phyloP scores from a whole-genome alignment of 805 yeast genomes.

The Candida xiaguanensis region DNA sequence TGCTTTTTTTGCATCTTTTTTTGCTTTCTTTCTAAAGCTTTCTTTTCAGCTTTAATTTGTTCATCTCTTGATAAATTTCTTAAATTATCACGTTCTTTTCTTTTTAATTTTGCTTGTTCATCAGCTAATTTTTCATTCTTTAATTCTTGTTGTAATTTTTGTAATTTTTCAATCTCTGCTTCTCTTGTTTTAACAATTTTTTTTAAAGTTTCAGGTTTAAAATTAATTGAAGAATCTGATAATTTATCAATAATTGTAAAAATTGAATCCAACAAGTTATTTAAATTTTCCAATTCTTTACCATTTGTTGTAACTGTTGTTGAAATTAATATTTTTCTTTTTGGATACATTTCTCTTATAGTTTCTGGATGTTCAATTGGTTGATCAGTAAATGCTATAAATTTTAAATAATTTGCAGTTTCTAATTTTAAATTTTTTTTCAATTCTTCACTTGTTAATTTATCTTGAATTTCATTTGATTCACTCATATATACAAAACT shows the following conservation, averaged over 20 bases:
- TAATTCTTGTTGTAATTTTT: constrained; percentile 60
- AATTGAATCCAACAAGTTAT: constrained; percentile 50
- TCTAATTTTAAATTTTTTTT: constrained; percentile 37
- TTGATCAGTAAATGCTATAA: constrained; percentile 80
- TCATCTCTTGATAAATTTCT: constrained; percentile 67
- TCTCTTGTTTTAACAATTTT: constrained; percentile 79
- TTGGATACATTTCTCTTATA: constrained; percentile 51
- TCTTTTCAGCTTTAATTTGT: constrained; percentile 73
- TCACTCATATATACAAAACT: constrained; percentile 89
- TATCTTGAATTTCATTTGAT: constrained; percentile 72
- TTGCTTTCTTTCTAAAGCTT: constrained; percentile 76
- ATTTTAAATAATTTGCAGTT: constrained; percentile 52
- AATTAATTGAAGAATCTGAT: constrained; percentile 45
- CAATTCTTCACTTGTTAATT: constrained; percentile 49
- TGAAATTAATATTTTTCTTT: constrained; percentile 53
- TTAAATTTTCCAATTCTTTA: constrained; percentile 47
- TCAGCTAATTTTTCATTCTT: constrained; percentile 67
- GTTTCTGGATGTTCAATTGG: constrained; percentile 66
- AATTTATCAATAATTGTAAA: constrained; percentile 58
- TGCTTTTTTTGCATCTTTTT: constrained; percentile 68
- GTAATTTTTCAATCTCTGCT: constrained; percentile 63
- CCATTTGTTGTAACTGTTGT: constrained; percentile 48
- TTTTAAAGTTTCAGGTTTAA: constrained; percentile 72
- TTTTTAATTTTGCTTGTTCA: constrained; percentile 68
- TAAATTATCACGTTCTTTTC: constrained; percentile 56